Conservation (phyloP, 257 asterid genomes). For the Solanum bulbocastanum region DNA sequence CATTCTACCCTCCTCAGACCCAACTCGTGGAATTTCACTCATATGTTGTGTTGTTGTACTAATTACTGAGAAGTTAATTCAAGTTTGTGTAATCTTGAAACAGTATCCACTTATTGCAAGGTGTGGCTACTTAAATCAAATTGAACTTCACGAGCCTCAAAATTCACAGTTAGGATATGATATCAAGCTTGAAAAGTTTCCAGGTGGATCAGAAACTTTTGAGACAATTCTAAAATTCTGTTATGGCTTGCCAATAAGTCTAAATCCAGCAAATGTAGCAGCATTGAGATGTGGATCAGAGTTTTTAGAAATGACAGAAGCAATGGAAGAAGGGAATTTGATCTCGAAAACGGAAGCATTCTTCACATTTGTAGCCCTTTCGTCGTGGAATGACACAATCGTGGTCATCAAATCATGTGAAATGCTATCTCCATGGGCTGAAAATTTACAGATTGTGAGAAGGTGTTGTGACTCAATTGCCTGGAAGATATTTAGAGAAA, state of each 20-base stretch:
- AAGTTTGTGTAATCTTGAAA: slow-evolving; percentile 13
- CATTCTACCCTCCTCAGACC: neutral
- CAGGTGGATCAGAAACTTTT: slow-evolving; percentile 74
- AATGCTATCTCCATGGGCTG: slow-evolving; percentile 72
- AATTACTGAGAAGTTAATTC: neutral
- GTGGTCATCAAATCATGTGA: slow-evolving; percentile 57
- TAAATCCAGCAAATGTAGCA: slow-evolving; percentile 50
- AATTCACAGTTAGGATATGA: slow-evolving; percentile 25
- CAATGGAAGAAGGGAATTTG: slow-evolving; percentile 70
- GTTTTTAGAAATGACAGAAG: slow-evolving; percentile 74
- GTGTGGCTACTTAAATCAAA: slow-evolving; percentile 46
- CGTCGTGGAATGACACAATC: slow-evolving; percentile 71
- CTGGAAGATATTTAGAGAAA: slow-evolving; percentile 45
- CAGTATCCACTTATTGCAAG: slow-evolving; percentile 65
- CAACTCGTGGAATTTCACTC: neutral
- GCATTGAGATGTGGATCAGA: slow-evolving; percentile 77
- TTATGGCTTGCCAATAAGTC: slow-evolving; percentile 45
- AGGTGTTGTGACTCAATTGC: slow-evolving; percentile 72
- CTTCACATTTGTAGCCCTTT: slow-evolving; percentile 68
- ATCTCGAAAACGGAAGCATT: slow-evolving; percentile 69
- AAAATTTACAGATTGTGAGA: slow-evolving; percentile 75
- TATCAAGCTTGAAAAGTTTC: slow-evolving; percentile 53
- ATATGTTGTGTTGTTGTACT: neutral
- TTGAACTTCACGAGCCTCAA: slow-evolving; percentile 23
- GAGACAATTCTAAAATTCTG: slow-evolving; percentile 51